Conservation (phyloP, 768 basidiomycete species). For the Galerina sulciceps region DNA sequence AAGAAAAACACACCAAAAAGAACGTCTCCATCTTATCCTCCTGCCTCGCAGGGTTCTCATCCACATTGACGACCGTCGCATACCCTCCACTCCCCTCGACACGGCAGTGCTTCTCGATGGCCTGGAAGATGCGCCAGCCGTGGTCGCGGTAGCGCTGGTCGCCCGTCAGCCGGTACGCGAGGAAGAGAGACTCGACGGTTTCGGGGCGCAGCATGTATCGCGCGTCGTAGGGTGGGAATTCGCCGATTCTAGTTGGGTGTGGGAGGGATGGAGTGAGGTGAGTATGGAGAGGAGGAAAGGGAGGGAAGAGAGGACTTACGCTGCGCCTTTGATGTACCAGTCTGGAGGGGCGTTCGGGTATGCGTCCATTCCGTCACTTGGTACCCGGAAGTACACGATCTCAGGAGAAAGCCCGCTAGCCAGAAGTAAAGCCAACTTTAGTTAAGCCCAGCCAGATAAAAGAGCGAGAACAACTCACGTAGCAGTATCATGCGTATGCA, state of each 20-base stretch:
- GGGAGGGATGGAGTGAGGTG: not conserved
- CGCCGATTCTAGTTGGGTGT: conserved; percentile 35
- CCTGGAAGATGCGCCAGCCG: conserved; percentile 89
- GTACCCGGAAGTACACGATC: conserved; percentile 83
- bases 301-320: conserved; percentile 36
- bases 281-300: not conserved
- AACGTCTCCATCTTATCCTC: conserved; percentile 98
- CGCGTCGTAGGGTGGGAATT: conserved; percentile 72
- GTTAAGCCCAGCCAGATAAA: not conserved
- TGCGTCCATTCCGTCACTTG: conserved; percentile 55
- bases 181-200: conserved; percentile 92
- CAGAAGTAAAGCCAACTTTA: not conserved
- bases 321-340: conserved; percentile 92
- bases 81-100: conserved; percentile 77
- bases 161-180: conserved; percentile 90
- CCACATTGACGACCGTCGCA: conserved; percentile 83
- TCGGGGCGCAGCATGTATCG: conserved; percentile 95
- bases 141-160: conserved; percentile 78
- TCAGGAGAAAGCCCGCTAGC: conserved; percentile 84
- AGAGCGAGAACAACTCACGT: conserved; percentile 56
- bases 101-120: conserved; percentile 84
- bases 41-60: conserved; percentile 64
- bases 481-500: conserved; percentile 81
- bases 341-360: conserved; percentile 55
- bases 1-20: conserved; percentile 65